These are phyloP conservation scores for Verticillium albo-atrum DNA, from an alignment of 2,329 filamentous ascomycete genomes.

Conservation along the genomic window DNA sequence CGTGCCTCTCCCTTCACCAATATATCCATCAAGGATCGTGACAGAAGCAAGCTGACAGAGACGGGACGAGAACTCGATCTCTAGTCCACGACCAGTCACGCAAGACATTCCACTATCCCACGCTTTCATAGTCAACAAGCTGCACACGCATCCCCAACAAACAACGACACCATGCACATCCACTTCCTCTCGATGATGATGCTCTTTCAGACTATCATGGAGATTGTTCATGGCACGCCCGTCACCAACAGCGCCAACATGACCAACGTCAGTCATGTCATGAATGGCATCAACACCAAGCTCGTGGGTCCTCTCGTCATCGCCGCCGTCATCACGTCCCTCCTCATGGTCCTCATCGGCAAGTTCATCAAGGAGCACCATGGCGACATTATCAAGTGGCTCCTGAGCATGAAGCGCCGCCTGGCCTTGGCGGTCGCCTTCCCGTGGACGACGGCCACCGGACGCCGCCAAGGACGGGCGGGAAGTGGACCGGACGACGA, in stretches of 20 bases:
- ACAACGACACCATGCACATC: not conserved
- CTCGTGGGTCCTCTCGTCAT: not conserved
- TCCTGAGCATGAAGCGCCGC: not conserved
- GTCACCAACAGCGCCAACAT: not conserved
- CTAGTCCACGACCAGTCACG: not conserved
- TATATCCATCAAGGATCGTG: not conserved
- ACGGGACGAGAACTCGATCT: not conserved
- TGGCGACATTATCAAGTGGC: not conserved
- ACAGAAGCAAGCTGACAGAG: not conserved
- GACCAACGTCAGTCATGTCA: not conserved
- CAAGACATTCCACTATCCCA: too few relatives aligned
- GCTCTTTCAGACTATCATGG: not conserved
- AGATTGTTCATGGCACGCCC: not conserved
- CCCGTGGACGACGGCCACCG: not conserved
- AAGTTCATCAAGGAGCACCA: not conserved
- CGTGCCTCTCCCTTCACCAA: not conserved
- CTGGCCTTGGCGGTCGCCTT: not conserved
- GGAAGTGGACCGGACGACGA: not conserved
- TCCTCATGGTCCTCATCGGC: not conserved
- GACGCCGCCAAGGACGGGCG: not conserved
- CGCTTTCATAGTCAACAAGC: not conserved
- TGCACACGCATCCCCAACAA: not conserved
- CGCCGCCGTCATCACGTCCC: not conserved
- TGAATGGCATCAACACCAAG: not conserved
- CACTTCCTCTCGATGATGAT: not conserved